These are phyloP conservation scores for Colletotrichum chrysophilum DNA, from an alignment of 2,329 filamentous ascomycete genomes.

Conservation along the genomic window DNA sequence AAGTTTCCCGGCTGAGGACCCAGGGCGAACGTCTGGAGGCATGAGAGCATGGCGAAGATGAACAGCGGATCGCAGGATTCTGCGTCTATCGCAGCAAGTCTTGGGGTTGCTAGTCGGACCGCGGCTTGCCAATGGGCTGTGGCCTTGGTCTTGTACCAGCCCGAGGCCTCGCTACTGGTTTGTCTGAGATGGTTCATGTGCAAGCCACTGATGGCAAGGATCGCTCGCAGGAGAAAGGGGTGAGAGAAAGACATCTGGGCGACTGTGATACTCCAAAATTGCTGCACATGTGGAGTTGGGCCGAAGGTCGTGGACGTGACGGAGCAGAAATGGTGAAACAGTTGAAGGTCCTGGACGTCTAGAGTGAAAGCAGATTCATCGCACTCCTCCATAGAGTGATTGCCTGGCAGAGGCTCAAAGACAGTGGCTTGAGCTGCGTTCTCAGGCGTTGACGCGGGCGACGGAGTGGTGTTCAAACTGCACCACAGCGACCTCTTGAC, in stretches of 20 bases:
- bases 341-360: not conserved
- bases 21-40: not conserved
- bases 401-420: not conserved
- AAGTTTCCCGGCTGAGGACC: not conserved
- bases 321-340: not conserved
- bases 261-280: not conserved
- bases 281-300: not conserved
- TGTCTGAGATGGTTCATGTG: not conserved
- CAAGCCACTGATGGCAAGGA: not conserved
- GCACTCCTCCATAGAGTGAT: not conserved
- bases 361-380: not conserved
- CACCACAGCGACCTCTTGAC: not conserved
- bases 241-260: not conserved
- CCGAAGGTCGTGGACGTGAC: not conserved
- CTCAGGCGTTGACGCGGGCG: not conserved
- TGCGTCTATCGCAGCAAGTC: not conserved
- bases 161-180: not conserved
- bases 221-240: not conserved
- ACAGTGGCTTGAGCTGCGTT: fast-evolving
- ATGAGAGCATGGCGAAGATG: not conserved
- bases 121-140: not conserved
- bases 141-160: not conserved
- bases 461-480: not conserved
- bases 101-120: not conserved
- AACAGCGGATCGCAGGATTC: not conserved